These are phyloP conservation scores for Clonostachys solani DNA, from an alignment of 2,329 filamentous ascomycete species.

Conservation along the genomic window DNA sequence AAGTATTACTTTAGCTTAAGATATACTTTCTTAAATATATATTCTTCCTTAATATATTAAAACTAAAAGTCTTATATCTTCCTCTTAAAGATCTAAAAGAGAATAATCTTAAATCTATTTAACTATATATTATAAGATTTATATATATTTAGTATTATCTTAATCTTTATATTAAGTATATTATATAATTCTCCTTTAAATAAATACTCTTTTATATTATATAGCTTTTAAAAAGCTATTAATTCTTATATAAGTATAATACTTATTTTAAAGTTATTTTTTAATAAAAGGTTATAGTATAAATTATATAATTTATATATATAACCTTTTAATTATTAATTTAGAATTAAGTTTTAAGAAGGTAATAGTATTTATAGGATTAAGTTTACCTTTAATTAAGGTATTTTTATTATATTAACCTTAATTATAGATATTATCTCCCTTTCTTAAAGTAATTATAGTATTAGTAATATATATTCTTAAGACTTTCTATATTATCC, in stretches of 20 bases:
- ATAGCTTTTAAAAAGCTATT: background rate
- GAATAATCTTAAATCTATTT: slow-evolving; percentile 1
- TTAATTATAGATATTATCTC: too few species aligned
- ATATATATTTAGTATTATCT: background rate
- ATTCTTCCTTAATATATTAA: background rate
- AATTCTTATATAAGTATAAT: background rate
- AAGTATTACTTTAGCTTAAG: background rate
- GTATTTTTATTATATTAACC: too few species aligned
- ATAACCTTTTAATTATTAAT: too few species aligned
- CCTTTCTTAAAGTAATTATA: too few species aligned
- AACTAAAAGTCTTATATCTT: background rate
- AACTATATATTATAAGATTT: background rate
- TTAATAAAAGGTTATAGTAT: background rate
- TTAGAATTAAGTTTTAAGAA: too few species aligned
- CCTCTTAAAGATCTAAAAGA: background rate
- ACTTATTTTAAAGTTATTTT: background rate
- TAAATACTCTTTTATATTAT: background rate
- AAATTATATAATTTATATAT: too few species aligned
- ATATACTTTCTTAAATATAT: background rate
- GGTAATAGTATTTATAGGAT: too few species aligned
- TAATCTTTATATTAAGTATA: background rate
- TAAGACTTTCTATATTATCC: too few species aligned
- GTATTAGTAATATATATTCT: too few species aligned
- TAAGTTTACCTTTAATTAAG: too few species aligned
- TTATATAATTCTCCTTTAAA: background rate